phyloP scores from a whole-genome alignment of 2,329 filamentous ascomycete species.

The Nigrospora oryzae region DNA sequence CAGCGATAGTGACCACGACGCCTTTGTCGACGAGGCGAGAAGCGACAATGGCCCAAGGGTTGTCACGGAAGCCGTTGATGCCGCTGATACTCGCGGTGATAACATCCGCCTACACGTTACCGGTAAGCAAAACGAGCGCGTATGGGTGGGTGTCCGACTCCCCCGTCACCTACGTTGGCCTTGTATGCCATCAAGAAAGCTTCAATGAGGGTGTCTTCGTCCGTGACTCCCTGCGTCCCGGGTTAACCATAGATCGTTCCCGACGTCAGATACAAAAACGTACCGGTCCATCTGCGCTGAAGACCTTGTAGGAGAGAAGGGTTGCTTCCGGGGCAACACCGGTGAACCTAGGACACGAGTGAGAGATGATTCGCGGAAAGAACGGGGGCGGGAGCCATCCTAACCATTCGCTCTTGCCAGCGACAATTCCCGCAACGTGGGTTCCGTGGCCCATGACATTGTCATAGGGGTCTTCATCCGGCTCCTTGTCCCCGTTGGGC shows the following conservation, averaged over 20 bases:
- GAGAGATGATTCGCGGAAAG: not conserved
- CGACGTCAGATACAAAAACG: not conserved
- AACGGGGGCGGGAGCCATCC: not conserved
- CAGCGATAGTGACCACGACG: constrained; percentile 40
- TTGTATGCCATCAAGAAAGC: constrained; percentile 22
- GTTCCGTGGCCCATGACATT: constrained; percentile 12
- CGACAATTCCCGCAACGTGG: constrained; percentile 18
- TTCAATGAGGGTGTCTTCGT: constrained; percentile 20
- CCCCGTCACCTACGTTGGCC: constrained; percentile 13
- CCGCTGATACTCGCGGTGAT: constrained; percentile 30
- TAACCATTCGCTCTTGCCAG: constrained; percentile 10
- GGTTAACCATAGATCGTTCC: not conserved
- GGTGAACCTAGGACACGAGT: constrained; percentile 3
- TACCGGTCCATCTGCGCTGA: constrained; percentile 1
- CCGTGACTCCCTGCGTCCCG: constrained; percentile 4
- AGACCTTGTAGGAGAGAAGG: constrained; percentile 14
- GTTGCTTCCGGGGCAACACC: constrained; percentile 16
- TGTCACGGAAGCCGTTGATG: constrained; percentile 22
- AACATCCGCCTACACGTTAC: constrained; percentile 17
- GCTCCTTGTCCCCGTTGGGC: not conserved
- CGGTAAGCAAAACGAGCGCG: too few species aligned
- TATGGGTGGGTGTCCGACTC: too few species aligned
- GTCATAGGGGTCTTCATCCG: constrained; percentile 10
- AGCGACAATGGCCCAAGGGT: constrained; percentile 24
- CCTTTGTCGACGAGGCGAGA: constrained; percentile 30